A percentile compares a stretch with the other conserved stretches of the same genome.
Evolutionary conservation across 306 rosid genomes (phyloP).

Genomic region (Heteromeles arbutifolia): DNA sequence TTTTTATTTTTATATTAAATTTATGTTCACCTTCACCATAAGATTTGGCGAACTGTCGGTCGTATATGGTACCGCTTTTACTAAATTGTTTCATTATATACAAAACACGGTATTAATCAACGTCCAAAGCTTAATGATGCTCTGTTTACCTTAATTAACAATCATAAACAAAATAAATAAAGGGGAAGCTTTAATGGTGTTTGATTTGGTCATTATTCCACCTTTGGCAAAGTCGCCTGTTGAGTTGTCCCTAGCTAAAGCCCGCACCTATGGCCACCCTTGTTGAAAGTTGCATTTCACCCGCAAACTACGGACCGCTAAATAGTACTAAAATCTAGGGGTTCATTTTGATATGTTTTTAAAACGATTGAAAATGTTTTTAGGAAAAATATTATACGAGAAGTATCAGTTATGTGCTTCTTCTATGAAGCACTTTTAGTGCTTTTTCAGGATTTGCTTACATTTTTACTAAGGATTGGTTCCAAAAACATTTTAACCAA

Average conservation of each 20-base stretch:
- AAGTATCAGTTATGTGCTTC: no score
- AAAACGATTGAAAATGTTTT: no score
- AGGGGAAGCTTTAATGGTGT: not conserved
- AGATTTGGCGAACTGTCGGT: not conserved
- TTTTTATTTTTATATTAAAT: not conserved
- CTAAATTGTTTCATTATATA: not conserved
- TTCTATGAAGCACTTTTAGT: no score
- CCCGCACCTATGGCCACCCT: not conserved
- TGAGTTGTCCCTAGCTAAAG: not conserved
- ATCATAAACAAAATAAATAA: not conserved
- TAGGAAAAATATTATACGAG: accelerated
- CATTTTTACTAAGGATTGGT: no score
- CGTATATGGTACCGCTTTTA: not conserved
- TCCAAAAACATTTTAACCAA: no score
- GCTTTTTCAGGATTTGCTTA: no score
- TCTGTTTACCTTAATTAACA: not conserved
- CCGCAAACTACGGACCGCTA: conserved; percentile 1
- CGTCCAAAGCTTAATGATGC: not conserved
- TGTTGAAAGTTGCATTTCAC: not conserved
- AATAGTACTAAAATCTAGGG: not conserved
- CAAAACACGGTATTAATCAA: not conserved
- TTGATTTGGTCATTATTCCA: not conserved
- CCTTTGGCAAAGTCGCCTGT: not conserved
- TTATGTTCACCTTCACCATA: not conserved
- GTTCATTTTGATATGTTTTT: no score